A percentile compares a stretch with the other conserved stretches of the same genome.
Evolutionary conservation across 768 basidiomycete species (phyloP).

Genomic region (Lepiota venenata): DNA sequence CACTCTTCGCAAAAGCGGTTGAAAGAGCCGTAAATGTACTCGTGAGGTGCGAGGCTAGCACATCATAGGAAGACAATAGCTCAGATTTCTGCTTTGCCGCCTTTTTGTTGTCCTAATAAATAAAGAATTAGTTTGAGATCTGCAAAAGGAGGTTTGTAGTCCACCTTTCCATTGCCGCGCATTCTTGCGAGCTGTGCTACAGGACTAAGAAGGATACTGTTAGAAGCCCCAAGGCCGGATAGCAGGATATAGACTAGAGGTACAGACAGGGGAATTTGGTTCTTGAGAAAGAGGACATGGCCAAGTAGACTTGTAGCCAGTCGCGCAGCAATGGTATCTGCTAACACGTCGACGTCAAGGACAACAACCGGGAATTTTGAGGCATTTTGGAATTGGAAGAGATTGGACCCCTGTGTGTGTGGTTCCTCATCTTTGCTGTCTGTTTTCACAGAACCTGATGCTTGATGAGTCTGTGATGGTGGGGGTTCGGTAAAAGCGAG

Average conservation of each 20-base stretch:
- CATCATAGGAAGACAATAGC: conserved; percentile 64
- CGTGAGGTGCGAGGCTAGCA: conserved; percentile 65
- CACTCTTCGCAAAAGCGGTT: conserved; percentile 48
- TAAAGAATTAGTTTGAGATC: neutral
- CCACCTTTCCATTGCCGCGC: conserved; percentile 38
- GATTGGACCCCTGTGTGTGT: neutral
- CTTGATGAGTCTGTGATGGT: neutral
- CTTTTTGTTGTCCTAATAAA: conserved; percentile 37
- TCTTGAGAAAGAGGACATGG: conserved; percentile 75
- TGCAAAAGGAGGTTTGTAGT: neutral
- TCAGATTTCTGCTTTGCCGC: conserved; percentile 59
- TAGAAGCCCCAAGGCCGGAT: neutral
- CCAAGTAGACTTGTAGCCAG: conserved; percentile 62
- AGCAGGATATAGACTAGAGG: neutral
- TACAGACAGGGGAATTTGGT: conserved; percentile 75
- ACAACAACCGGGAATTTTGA: conserved; percentile 30
- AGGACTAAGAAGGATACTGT: conserved; percentile 44
- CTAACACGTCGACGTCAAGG: conserved; percentile 51
- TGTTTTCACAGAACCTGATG: neutral
- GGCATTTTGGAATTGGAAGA: neutral
- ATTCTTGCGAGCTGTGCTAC: conserved; percentile 60
- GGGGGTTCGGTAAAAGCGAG: conserved; percentile 1
- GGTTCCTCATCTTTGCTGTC: neutral
- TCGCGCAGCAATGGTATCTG: conserved; percentile 57
- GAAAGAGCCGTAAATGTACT: conserved; percentile 76